Percentiles rank a stretch among this genome's conserved stretches.
Evolutionary conservation across 768 basidiomycete genomes (phyloP).

Genomic region (Lepiota subincarnata): DNA sequence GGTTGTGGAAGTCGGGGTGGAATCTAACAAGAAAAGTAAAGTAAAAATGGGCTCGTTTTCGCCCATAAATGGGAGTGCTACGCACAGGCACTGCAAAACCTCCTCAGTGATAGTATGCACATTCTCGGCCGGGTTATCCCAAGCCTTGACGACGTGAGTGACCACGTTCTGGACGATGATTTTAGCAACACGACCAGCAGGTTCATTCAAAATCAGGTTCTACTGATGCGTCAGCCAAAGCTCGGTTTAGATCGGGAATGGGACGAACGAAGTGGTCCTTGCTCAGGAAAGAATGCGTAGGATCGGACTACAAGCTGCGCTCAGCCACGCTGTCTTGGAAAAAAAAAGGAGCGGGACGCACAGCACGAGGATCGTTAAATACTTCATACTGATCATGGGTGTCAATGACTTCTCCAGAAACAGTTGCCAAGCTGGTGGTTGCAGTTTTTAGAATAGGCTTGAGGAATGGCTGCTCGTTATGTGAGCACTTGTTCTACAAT

Average conservation of each 20-base stretch:
- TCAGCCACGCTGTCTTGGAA: not conserved
- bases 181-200: conserved; percentile 72
- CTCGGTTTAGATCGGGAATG: not conserved
- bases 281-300: conserved; percentile 84
- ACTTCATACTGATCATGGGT: conserved; percentile 82
- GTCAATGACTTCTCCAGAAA: conserved; percentile 75
- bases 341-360: conserved; percentile 33
- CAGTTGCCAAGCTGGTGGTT: conserved; percentile 54
- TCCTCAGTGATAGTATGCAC: conserved; percentile 57
- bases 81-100: conserved; percentile 62
- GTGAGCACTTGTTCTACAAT: not conserved
- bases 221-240: conserved; percentile 22
- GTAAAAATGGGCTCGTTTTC: not conserved
- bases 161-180: conserved; percentile 71
- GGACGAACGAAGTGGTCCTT: conserved; percentile 81
- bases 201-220: conserved; percentile 81
- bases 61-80: conserved; percentile 5
- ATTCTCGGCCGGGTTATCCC: conserved; percentile 69
- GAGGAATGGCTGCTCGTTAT: conserved; percentile 58
- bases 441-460: conserved; percentile 75
- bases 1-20: conserved; percentile 79
- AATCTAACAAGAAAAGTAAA: conserved; percentile 43
- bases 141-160: conserved; percentile 67
- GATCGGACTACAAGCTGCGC: conserved; percentile 55
- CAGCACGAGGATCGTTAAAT: conserved; percentile 79